phyloP scores from a whole-genome alignment of 768 basidiomycete genomes.

The Steccherinum ochraceum region DNA sequence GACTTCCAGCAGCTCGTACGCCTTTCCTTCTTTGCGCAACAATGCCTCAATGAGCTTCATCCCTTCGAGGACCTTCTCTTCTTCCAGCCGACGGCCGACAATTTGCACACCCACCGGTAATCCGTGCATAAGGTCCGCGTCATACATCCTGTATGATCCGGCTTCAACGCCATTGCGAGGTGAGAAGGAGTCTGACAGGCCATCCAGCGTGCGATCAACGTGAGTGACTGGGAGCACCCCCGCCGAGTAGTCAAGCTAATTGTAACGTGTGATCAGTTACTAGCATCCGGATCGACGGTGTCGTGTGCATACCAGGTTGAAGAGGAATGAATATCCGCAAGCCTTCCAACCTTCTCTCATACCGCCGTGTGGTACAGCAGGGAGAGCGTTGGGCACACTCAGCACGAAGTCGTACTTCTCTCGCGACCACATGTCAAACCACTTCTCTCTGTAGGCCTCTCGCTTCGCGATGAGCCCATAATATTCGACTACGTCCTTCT shows the following conservation, averaged over 20 bases:
- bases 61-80: slow-evolving; percentile 42
- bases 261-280: slow-evolving; percentile 14
- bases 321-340: slow-evolving; percentile 31
- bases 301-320: slow-evolving; percentile 35
- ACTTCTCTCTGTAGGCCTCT: slow-evolving; percentile 23
- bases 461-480: slow-evolving; percentile 21
- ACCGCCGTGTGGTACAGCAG: slow-evolving; percentile 32
- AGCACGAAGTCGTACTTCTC: slow-evolving; percentile 31
- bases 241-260: slow-evolving; percentile 41
- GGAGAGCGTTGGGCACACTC: slow-evolving; percentile 32
- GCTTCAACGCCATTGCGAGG: slow-evolving; percentile 32
- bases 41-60: slow-evolving; percentile 35
- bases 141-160: slow-evolving; percentile 35
- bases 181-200: slow-evolving; percentile 18
- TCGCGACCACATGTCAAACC: slow-evolving; percentile 19
- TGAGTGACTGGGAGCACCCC: slow-evolving; percentile 41
- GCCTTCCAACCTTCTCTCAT: slow-evolving; percentile 27
- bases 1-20: slow-evolving; percentile 14
- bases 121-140: slow-evolving; percentile 35
- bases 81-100: slow-evolving; percentile 37
- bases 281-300: background rate
- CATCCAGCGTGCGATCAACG: slow-evolving; percentile 31
- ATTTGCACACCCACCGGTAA: slow-evolving; percentile 41
- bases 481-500: slow-evolving; percentile 23
- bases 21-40: slow-evolving; percentile 14